Evolutionary conservation across 768 basidiomycete species (phyloP).

Genomic region (Phallus indusiatus): DNA sequence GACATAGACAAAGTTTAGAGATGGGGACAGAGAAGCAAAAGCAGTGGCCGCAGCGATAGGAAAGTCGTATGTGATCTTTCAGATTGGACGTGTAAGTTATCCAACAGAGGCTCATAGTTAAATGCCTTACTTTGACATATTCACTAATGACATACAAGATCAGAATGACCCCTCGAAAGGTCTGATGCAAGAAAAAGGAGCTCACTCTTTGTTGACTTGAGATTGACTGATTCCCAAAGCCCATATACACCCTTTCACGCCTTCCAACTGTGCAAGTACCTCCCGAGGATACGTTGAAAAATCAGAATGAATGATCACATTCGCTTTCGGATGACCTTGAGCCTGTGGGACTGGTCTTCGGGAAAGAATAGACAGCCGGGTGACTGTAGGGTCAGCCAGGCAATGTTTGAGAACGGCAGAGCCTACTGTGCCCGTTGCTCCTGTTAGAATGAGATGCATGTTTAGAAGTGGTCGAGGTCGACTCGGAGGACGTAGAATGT

Average conservation of each 20-base stretch:
- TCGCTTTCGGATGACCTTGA: constrained; percentile 20
- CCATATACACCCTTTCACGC: constrained; percentile 29
- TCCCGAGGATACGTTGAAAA: constrained; percentile 24
- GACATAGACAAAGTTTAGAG: constrained; percentile 22
- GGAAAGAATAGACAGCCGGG: constrained; percentile 24
- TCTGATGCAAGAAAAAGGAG: neutral
- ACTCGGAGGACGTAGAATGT: neutral
- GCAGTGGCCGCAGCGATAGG: constrained; percentile 21
- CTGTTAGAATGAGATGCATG: constrained; percentile 18
- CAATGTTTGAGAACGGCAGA: constrained; percentile 25
- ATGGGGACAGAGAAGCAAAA: constrained; percentile 8
- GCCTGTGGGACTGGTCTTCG: constrained; percentile 19
- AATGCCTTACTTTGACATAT: constrained; percentile 2
- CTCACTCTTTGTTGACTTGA: constrained; percentile 19
- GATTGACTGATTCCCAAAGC: constrained; percentile 25
- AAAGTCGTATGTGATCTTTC: constrained; percentile 20
- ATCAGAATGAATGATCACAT: constrained; percentile 24
- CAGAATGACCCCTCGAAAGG: neutral
- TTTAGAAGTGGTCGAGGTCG: neutral
- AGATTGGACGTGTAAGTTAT: constrained; percentile 16
- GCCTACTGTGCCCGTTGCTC: constrained; percentile 26
- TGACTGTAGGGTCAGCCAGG: constrained; percentile 21
- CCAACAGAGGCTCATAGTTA: neutral
- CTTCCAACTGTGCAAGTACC: constrained; percentile 21
- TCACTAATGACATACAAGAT: neutral